Conservation (phyloP, 305 asterid species). For the Solanum hybrid region DNA sequence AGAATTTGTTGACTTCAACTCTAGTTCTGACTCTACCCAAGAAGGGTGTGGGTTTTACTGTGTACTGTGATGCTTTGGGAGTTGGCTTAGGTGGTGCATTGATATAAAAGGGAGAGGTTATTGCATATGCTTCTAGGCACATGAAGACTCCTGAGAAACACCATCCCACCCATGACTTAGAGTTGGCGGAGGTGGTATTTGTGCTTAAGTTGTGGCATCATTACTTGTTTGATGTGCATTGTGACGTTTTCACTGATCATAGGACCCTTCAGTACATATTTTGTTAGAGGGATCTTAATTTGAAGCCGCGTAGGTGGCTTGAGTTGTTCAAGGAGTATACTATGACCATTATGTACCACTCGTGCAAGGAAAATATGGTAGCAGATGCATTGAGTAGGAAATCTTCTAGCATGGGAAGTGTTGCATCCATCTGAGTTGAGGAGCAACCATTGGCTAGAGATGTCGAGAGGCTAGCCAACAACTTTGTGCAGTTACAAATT, state of each 20-base stretch:
- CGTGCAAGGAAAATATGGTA: too few species aligned
- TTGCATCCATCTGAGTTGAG: neutral
- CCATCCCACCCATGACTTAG: neutral
- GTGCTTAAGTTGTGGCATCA: neutral
- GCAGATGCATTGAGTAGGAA: neutral
- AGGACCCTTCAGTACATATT: neutral
- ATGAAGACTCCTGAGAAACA: neutral
- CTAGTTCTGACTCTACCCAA: neutral
- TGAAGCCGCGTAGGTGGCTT: neutral
- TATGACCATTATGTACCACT: neutral
- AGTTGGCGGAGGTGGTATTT: neutral
- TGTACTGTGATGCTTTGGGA: neutral
- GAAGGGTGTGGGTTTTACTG: neutral
- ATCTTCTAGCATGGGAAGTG: neutral
- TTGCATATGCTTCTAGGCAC: neutral
- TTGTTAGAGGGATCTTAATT: neutral
- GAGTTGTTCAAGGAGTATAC: neutral
- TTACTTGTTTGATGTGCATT: neutral
- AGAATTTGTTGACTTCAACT: neutral
- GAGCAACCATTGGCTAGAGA: neutral
- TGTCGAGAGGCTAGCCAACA: neutral
- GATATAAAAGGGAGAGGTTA: neutral
- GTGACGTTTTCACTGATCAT: neutral
- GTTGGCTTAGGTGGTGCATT: neutral
- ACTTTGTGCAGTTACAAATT: neutral